A percentile compares a stretch with the other conserved stretches of the same genome.
phyloP scores from a whole-genome alignment of 148 eudicot genomes.

The Spergularia marina region DNA sequence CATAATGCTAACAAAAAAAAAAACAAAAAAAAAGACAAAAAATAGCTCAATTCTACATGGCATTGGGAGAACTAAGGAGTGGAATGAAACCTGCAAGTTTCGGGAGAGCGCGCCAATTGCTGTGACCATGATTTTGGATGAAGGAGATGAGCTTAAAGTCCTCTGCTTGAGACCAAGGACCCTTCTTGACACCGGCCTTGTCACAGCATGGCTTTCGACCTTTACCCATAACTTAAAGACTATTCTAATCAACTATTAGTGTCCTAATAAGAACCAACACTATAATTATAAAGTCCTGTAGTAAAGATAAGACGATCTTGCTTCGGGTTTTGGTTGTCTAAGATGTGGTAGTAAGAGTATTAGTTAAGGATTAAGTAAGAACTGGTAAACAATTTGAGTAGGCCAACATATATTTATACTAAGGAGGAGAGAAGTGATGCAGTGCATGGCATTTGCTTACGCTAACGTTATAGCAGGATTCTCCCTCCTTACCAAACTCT shows the following conservation, averaged over 20 bases:
- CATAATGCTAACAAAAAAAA: too few species aligned
- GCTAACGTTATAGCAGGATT: conserved; percentile 29
- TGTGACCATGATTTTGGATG: conserved; percentile 45
- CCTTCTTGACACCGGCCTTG: conserved; percentile 46
- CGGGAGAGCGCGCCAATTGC: conserved; percentile 55
- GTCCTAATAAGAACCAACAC: neutral
- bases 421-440: conserved; percentile 6
- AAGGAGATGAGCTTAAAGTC: conserved; percentile 47
- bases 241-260: neutral
- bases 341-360: neutral
- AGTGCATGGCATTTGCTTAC: conserved; percentile 36
- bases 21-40: too few species aligned
- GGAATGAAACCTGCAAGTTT: conserved; percentile 42
- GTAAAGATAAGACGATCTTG: neutral
- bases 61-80: neutral
- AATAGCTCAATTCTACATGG: neutral
- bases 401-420: conserved; percentile 24
- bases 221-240: conserved; percentile 35
- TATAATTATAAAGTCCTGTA: neutral
- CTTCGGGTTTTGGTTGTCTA: neutral
- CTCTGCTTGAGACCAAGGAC: conserved; percentile 52
- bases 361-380: conserved; percentile 13
- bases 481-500: conserved; percentile 33
- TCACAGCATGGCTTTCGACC: conserved; percentile 56
- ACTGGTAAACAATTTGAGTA: conserved; percentile 2